Evolutionary conservation across 148 eudicot genomes (phyloP), one percentile per base, ranked within the genome.

Genomic region (Heliamphora exappendiculata): DNA sequence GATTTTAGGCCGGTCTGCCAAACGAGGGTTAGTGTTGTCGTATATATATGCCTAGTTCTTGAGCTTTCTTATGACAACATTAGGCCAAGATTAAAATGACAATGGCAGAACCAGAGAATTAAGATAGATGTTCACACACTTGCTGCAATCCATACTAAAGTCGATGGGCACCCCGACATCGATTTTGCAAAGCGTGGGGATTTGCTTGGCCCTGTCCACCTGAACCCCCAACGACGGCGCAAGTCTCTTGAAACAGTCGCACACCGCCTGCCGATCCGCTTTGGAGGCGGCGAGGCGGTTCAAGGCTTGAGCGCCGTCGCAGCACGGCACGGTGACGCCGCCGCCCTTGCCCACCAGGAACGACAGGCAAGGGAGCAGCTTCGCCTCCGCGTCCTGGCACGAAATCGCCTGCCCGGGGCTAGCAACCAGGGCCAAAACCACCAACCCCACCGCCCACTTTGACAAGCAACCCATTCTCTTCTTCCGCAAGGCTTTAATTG

Each of bases 171-270:
- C 14, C 4, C 60, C n/a, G 22, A 44, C 11, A 63, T 37, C 26
- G 26, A 78, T 71, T 6, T 78, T 66, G 75, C 80, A 78, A 59
- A 72, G 75, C 7, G 47, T 20, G 28, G 75, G 70, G 34, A 78
- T 45, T 42, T 78, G 75, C 57, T 62, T 50, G 49, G 69, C 59
- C 47, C 45, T 70, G 1, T 41, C 80, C 14, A 28, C 8, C 17
- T 70, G 13, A 36, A 71, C 58, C 14, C 75, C 75, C 0, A 78
- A 2, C 2, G n/a, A 3, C 5, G 28, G 31, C n/a, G 49, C 75
- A 34, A 29, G 62, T 60, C 60, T 19, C 4, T 78, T 78, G 1
- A 78, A 59, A 50, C 80, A 78, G 37, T 57, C 26, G 8, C 80
- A 78, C 1, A 78, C 20, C 6, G 47, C 5, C 20, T 71, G 73